Evolutionary conservation across 2,329 filamentous ascomycete genomes (phyloP), one percentile per base, ranked within the genome.

Genomic region (Exophiala sp.): DNA sequence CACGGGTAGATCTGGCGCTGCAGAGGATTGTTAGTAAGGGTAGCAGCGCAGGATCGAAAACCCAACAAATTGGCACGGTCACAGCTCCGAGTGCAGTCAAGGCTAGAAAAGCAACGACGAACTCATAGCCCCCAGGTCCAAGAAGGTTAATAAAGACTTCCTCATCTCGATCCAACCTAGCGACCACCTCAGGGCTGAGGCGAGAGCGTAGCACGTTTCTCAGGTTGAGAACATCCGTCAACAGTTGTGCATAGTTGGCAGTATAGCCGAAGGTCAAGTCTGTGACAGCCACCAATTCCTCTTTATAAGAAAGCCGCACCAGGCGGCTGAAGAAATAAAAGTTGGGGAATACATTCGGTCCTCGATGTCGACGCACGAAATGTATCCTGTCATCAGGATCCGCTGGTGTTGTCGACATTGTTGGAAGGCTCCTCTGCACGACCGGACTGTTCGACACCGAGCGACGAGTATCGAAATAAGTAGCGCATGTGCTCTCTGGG

Each of bases 91-190:
- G 56, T 7, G 76, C 75, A 33, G 76, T 65, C n/a, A 76, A 68
- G 3, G 75, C 71, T 24, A 78, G 66, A 57, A 77, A 73, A 3
- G 71, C 75, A n/a, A 78, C 73, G 3, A 72, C 68, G 59, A 73
- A 78, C 51, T 77, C 75, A 59, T 78, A 78, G 4, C 75, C 71
- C 5, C 74, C 73, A 2, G 72, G 67, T 9, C 73, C 75, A 32
- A 78, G 64, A 3, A 78, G 66, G 21, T 71, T 72, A 43, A 78
- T 70, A 58, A 61, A 64, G 24, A 59, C 55, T 24, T 54, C 50
- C 20, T 63, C 56, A 45, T 60, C 57, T 32, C 59, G 47, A 72
- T 77, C 11, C 75, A 69, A 47, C 72, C 72, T 9, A 60, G 62
- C 4, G 67, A 58, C 24, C 73, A 60, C 14, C 66, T 64, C 34